Conservation (phyloP, 257 asterid species). For the Ehretia macrophylla region DNA sequence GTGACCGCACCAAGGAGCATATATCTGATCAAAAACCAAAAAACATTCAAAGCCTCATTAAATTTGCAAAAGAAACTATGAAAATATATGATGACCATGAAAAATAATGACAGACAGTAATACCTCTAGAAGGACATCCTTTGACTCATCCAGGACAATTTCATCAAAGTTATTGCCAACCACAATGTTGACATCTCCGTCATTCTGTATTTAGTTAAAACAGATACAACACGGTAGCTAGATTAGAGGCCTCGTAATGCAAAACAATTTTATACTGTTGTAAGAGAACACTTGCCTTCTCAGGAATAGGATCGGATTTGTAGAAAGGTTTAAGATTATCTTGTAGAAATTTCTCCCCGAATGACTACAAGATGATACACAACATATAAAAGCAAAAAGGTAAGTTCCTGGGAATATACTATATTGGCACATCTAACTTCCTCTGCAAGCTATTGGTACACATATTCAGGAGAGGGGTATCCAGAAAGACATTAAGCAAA, state of each 20-base stretch:
- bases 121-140: constrained; percentile 99
- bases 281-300: constrained; percentile 37
- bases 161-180: constrained; percentile 92
- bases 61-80: background rate
- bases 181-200: constrained; percentile 83
- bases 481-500: constrained; percentile 19
- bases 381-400: background rate
- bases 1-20: constrained; percentile 98
- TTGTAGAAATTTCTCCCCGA: constrained; percentile 67
- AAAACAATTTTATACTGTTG: background rate
- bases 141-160: constrained; percentile 88
- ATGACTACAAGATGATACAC: constrained; percentile 43
- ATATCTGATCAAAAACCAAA: constrained; percentile 42
- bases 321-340: constrained; percentile 85
- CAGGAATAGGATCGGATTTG: constrained; percentile 94
- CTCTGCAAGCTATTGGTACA: background rate
- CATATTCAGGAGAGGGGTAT: background rate
- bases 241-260: constrained; percentile 1
- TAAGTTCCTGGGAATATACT: background rate
- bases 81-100: background rate
- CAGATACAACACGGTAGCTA: background rate
- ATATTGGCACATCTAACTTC: background rate
- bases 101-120: background rate
- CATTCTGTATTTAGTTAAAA: constrained; percentile 47
- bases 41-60: constrained; percentile 4